Base-by-base conservation (phyloP, 2,329 filamentous ascomycete genomes). In the Sporothrix pallida region DNA sequence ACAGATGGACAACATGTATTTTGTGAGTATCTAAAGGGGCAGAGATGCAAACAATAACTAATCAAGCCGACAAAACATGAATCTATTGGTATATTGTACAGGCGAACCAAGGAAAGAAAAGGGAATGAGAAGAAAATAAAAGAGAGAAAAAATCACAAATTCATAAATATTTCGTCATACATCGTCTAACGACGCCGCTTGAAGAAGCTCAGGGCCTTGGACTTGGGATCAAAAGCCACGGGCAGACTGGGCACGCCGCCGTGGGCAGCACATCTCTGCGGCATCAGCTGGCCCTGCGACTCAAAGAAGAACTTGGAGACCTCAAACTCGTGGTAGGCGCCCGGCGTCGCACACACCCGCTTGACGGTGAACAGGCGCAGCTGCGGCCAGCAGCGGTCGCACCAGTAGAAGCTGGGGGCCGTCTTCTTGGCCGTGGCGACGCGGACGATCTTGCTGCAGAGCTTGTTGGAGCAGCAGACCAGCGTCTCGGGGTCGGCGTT, bases 391-490 rank as follows among this genome's bases (percentile, higher is more conserved):
- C 81, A 83, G 0, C n/a, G 20, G 54, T 77, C 74, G 70, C 81
- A 82, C 81, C 81, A 82, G 62, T 77, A 76, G 42, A 78, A 77
- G 0, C 78, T 78, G 0, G 79, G 78, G 48, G 48, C 76, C 78
- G 50, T 78, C 74, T 0, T 76, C 74, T 1, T 75, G 79, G 78
- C 77, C 9, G 68, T 77, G 13, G 76, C 71, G 0, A 78, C 70
- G 37, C 74, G 76, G 3, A 83, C 70, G 52, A 83, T 83, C 67
- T 76, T 77, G 12, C 81, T 76, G 74, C 82, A 84, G 23, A 83
- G 78, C 73, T 83, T 83, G 76, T 83, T 84, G 7, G 82, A 81
- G 70, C 82, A 84, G 73, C 79, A 83, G 0, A 81, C 79, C 15
- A 52, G 46, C 26, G 23, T 8, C 7, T 52, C 31, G 37, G 65